A percentile compares a stretch with the other conserved stretches of the same genome.
phyloP scores from a whole-genome alignment of 441 rosid species.

The Isatis lusitanica region DNA sequence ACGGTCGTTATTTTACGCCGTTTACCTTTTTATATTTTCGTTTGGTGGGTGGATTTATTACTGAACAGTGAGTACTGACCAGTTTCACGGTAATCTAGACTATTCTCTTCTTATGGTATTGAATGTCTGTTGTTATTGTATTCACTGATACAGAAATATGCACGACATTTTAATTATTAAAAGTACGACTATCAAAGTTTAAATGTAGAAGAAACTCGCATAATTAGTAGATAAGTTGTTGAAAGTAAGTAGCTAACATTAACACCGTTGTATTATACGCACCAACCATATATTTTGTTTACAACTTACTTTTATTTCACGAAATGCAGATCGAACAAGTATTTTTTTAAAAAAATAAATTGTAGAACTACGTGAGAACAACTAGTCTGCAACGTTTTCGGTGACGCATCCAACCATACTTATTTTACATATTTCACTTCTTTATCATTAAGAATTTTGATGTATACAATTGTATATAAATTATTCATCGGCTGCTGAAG shows the following conservation, averaged over 20 bases:
- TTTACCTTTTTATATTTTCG: not conserved
- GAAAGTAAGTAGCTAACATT: not conserved
- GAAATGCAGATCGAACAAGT: not conserved
- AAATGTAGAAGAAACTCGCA: too few relatives aligned
- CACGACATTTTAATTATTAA: not conserved
- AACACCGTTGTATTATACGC: not conserved
- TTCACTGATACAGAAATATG: not conserved
- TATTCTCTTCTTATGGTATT: constrained; percentile 15
- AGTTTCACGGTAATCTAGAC: constrained; percentile 27
- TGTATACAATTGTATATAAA: not conserved
- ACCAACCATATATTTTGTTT: constrained; percentile 7
- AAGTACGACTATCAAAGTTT: not conserved
- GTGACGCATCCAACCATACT: constrained; percentile 15
- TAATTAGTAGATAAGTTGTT: not conserved
- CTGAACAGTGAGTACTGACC: not conserved
- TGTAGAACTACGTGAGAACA: constrained; percentile 18
- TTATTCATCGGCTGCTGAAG: not conserved
- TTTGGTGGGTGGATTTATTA: constrained; percentile 7
- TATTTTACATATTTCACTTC: not conserved
- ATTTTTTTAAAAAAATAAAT: not conserved
- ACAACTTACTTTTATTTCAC: not conserved
- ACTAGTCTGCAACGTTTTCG: not conserved
- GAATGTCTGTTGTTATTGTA: constrained; percentile 37
- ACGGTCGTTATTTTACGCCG: constrained; percentile 25
- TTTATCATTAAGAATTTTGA: not conserved